Conservation (phyloP, 129 eudicot genomes). For the Lonicera japonica region DNA sequence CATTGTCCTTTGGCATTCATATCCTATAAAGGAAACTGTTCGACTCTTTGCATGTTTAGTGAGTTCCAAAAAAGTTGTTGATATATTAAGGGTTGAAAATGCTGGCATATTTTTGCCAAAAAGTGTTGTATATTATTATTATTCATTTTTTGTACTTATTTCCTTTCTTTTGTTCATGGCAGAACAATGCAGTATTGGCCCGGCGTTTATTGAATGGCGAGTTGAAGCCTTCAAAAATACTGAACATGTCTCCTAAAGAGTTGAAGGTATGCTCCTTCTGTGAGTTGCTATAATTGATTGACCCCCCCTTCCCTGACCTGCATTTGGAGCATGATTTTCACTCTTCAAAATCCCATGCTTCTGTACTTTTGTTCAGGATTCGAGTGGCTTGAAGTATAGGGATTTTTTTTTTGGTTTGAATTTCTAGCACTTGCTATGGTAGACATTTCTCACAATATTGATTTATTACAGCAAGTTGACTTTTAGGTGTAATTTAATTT, state of each 20-base stretch:
- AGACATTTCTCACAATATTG: too few species aligned
- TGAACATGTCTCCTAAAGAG: constrained; percentile 76
- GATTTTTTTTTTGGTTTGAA: too few species aligned
- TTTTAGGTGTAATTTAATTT: background rate
- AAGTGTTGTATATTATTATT: background rate
- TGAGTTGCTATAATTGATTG: background rate
- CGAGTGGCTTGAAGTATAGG: background rate
- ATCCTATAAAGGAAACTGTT: background rate
- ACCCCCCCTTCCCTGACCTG: background rate
- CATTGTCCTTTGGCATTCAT: too few species aligned
- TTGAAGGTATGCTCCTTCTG: constrained; percentile 51
- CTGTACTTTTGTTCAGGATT: background rate
- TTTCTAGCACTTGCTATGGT: too few species aligned
- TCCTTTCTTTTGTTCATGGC: constrained; percentile 8
- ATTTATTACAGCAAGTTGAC: background rate
- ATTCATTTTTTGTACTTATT: background rate
- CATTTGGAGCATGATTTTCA: background rate
- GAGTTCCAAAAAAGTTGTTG: background rate
- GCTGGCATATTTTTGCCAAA: background rate
- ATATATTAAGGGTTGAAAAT: background rate
- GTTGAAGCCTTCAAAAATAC: constrained; percentile 69
- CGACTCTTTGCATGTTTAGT: background rate
- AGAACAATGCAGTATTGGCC: constrained; percentile 61
- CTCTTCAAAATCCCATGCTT: background rate
- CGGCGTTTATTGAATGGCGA: constrained; percentile 72